Evolutionary conservation across 768 basidiomycete genomes (phyloP).

Genomic region (Pleurotus tuoliensis): DNA sequence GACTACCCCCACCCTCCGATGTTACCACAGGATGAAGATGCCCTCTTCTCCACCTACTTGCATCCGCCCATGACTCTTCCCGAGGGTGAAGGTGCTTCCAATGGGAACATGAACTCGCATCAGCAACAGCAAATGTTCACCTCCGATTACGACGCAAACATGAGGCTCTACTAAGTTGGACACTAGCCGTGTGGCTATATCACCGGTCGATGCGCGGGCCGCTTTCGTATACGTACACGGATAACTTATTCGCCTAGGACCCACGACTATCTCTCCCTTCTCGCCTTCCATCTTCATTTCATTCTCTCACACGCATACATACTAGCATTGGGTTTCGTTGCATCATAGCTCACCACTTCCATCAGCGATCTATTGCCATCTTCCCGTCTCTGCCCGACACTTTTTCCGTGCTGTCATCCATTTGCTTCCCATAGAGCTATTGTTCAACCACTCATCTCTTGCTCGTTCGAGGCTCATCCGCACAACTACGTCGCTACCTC

Average conservation of each 20-base stretch:
- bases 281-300: background rate
- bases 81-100: constrained; percentile 23
- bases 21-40: constrained; percentile 63
- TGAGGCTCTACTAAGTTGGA: constrained; percentile 4
- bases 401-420: background rate
- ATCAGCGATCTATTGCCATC: constrained; percentile 3
- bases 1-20: constrained; percentile 68
- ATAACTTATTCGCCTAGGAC: background rate
- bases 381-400: background rate
- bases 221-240: background rate
- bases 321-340: constrained; percentile 8
- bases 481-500: background rate
- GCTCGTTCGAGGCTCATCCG: constrained; percentile 1
- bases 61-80: constrained; percentile 43
- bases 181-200: background rate
- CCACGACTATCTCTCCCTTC: background rate
- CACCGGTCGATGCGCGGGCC: constrained; percentile 3
- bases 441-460: background rate
- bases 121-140: constrained; percentile 11
- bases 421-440: background rate
- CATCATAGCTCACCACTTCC: constrained; percentile 9
- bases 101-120: constrained; percentile 2
- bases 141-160: constrained; percentile 10
- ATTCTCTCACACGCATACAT: constrained; percentile 1
- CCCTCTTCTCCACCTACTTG: constrained; percentile 45